Base-by-base conservation (phyloP, 2,329 filamentous ascomycete species). In the Aspergillus ruber region DNA sequence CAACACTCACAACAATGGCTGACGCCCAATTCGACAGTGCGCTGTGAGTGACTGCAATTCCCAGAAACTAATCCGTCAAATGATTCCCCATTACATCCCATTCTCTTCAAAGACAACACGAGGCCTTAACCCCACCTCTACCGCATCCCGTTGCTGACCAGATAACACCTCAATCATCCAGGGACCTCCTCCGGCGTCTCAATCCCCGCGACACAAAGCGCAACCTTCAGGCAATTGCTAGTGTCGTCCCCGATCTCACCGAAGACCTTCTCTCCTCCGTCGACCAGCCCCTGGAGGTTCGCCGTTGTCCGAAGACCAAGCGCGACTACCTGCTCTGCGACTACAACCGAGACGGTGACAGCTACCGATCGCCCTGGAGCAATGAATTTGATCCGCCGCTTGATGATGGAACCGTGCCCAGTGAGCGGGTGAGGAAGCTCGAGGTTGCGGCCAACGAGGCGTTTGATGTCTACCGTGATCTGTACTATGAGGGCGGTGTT, bases 311-410 rank as follows among this genome's bases (percentile, higher is more conserved):
- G 59, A 87, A 90, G 72, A 86, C 88, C 27, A 89, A 90, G 60
- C 87, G 91, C 58, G 93, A 97, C 74, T 98, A 95, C 76, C 83
- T 98, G 44, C 86, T 96, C 63, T 98, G 93, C 78, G 93, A 98
- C 80, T 98, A 98, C 80, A 98, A 98, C 79, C 90, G 93, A 56
- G 93, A 98, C 72, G 93, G 93, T 53, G 91, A 96, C 74, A 94
- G 87, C 73, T 95, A 95, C 80, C 86, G 93, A 53, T 95, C 88
- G 56, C 93, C 93, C n/a, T 98, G 93, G 93, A 93, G 86, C 74
- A 97, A 97, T 74, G 87, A 95, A 72, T 98, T 98, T 70, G 90
- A 97, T 67, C 93, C 91, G 15, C 86, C 90, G 12, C 79, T 95
- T 50, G 85, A 87, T 43, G 90, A 95, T 65, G 88, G 89, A 1